Conservation (phyloP, 139 green algal genomes). For the Tetradesmus lagerheimii region DNA sequence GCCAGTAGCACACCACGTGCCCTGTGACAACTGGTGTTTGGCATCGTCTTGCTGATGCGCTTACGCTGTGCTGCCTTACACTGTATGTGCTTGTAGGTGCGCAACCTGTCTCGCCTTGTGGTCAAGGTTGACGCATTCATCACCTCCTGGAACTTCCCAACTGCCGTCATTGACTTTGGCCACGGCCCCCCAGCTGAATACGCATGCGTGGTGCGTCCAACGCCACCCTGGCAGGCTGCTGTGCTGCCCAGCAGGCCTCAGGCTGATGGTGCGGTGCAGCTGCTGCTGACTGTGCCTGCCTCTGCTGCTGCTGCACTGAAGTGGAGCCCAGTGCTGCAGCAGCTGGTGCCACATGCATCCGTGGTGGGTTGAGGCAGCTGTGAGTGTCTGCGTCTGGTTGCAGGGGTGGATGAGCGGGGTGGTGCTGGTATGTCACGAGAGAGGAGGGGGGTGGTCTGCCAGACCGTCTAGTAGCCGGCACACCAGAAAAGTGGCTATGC, state of each 20-base stretch:
- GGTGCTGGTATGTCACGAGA: too few relatives aligned
- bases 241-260: neutral
- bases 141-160: neutral
- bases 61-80: too few relatives aligned
- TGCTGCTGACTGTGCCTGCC: slow-evolving; percentile 34
- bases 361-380: neutral
- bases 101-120: slow-evolving; percentile 14
- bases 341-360: neutral
- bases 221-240: slow-evolving; percentile 34
- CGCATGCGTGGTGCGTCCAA: neutral
- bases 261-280: neutral
- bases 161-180: slow-evolving; percentile 18
- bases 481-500: too few relatives aligned
- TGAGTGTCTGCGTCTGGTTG: too few relatives aligned
- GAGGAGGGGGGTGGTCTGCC: too few relatives aligned
- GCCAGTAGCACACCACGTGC: too few relatives aligned
- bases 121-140: slow-evolving; percentile 28
- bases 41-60: too few relatives aligned
- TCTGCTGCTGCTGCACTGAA: slow-evolving; percentile 12
- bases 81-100: slow-evolving; percentile 23
- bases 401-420: too few relatives aligned
- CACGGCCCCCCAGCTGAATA: neutral
- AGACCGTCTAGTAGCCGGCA: too few relatives aligned
- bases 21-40: too few relatives aligned
- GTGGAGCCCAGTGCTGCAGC: neutral